Conservation (phyloP, 176 grass and related monocot genomes). For the Chloris gayana region DNA sequence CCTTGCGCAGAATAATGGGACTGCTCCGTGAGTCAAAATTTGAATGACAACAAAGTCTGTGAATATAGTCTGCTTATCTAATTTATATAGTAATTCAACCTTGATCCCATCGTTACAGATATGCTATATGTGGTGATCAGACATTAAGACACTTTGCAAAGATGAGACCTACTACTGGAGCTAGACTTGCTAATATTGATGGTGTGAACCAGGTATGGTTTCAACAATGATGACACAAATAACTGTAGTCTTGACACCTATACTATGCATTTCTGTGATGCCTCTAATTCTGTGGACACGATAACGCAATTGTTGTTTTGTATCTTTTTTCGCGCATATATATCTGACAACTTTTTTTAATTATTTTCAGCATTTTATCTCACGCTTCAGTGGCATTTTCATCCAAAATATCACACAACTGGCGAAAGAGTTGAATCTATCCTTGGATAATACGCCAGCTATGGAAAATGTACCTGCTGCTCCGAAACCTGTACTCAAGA, state of each 20-base stretch:
- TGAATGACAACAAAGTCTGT: slow-evolving; percentile 18
- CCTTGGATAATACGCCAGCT: slow-evolving; percentile 46
- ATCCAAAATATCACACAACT: slow-evolving; percentile 65
- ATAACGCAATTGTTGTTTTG: neutral
- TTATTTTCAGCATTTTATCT: slow-evolving; percentile 75
- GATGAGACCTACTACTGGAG: slow-evolving; percentile 79
- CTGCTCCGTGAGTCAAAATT: slow-evolving; percentile 77
- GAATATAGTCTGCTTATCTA: slow-evolving; percentile 5
- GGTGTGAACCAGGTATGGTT: slow-evolving; percentile 88
- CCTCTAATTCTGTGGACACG: neutral
- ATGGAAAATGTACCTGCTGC: slow-evolving; percentile 36
- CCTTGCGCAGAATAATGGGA: slow-evolving; percentile 77
- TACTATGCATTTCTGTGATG: neutral
- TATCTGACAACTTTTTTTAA: slow-evolving; percentile 25
- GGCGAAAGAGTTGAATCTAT: slow-evolving; percentile 72
- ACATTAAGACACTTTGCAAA: slow-evolving; percentile 84
- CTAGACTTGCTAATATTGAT: slow-evolving; percentile 85
- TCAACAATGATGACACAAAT: slow-evolving; percentile 13
- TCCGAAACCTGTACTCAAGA: slow-evolving; percentile 34
- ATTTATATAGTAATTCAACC: slow-evolving; percentile 11
- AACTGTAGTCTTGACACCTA: slow-evolving; percentile 4
- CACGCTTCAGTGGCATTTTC: slow-evolving; percentile 61
- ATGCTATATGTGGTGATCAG: slow-evolving; percentile 97
- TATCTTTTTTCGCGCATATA: neutral
- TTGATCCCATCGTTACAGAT: slow-evolving; percentile 54